These are phyloP conservation scores for Phycomyces blakesleeanus DNA, from an alignment of 192 early-diverging fungal species.

Conservation along the genomic window DNA sequence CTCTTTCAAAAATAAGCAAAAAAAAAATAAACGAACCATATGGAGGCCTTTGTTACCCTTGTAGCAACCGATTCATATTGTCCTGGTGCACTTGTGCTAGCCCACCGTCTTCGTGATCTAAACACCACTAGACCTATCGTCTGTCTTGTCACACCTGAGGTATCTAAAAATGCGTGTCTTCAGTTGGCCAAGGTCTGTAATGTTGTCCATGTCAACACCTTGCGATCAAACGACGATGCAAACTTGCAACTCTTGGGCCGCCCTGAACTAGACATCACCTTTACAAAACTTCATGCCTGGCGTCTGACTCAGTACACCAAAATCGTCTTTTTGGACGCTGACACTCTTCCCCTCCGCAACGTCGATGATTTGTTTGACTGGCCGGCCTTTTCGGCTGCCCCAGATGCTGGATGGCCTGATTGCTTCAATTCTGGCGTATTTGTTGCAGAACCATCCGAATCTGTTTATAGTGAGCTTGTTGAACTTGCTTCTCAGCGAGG, in stretches of 20 bases:
- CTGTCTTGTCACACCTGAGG: conserved; percentile 61
- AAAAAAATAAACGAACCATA: not conserved
- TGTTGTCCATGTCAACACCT: conserved; percentile 66
- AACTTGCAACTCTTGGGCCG: conserved; percentile 79
- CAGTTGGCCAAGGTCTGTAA: conserved; percentile 63
- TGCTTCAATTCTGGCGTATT: conserved; percentile 97
- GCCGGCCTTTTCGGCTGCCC: conserved; percentile 75
- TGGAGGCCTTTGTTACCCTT: conserved; percentile 79
- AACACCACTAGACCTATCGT: conserved; percentile 62
- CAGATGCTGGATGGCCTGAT: conserved; percentile 96
- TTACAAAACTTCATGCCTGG: conserved; percentile 90
- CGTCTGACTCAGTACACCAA: conserved; percentile 65
- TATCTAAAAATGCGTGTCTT: conserved; percentile 48
- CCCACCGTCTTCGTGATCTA: conserved; percentile 66
- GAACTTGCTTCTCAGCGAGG: conserved; percentile 51
- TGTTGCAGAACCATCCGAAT: conserved; percentile 57
- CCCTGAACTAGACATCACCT: conserved; percentile 84
- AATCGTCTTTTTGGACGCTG: conserved; percentile 84
- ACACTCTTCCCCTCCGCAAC: conserved; percentile 78
- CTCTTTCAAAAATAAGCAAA: not conserved
- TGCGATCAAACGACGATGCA: conserved; percentile 54
- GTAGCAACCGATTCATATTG: conserved; percentile 85
- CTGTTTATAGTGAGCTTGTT: conserved; percentile 50
- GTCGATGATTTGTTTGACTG: conserved; percentile 80
- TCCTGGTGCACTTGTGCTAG: conserved; percentile 77